phyloP scores from a whole-genome alignment of 441 rosid genomes.

The Sinapis alba region DNA sequence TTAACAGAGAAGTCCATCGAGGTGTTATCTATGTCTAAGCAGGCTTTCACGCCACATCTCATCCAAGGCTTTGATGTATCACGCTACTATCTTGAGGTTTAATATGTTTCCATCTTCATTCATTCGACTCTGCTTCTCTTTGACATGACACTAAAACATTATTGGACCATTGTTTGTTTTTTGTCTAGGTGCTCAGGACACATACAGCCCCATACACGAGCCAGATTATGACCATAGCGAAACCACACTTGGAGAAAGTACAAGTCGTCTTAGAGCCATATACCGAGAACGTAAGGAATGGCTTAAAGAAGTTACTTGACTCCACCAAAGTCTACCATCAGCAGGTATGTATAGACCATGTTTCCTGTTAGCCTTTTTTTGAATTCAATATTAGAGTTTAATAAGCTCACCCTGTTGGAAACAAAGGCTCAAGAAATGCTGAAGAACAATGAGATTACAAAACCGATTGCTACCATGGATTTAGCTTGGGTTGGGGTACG shows the following conservation, averaged over 20 bases:
- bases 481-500: constrained; percentile 56
- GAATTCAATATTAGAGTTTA: not conserved
- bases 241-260: constrained; percentile 40
- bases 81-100: constrained; percentile 43
- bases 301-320: constrained; percentile 35
- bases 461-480: constrained; percentile 47
- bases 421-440: constrained; percentile 50
- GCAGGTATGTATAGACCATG: constrained; percentile 41
- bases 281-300: constrained; percentile 23
- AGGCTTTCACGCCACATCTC: constrained; percentile 39
- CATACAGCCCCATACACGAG: constrained; percentile 40
- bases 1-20: constrained; percentile 42
- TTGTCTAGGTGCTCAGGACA: constrained; percentile 35
- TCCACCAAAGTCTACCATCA: constrained; percentile 39
- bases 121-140: constrained; percentile 9
- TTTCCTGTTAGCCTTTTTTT: not conserved
- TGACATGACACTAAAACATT: not conserved
- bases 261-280: constrained; percentile 45
- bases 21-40: constrained; percentile 37
- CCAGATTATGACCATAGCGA: constrained; percentile 33
- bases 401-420: constrained; percentile 12
- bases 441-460: constrained; percentile 47
- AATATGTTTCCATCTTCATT: not conserved
- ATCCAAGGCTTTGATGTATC: constrained; percentile 32
- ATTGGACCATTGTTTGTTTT: not conserved